Conservation (phyloP, 2,329 filamentous ascomycete species). For the Colletotrichum chlorophyti region DNA sequence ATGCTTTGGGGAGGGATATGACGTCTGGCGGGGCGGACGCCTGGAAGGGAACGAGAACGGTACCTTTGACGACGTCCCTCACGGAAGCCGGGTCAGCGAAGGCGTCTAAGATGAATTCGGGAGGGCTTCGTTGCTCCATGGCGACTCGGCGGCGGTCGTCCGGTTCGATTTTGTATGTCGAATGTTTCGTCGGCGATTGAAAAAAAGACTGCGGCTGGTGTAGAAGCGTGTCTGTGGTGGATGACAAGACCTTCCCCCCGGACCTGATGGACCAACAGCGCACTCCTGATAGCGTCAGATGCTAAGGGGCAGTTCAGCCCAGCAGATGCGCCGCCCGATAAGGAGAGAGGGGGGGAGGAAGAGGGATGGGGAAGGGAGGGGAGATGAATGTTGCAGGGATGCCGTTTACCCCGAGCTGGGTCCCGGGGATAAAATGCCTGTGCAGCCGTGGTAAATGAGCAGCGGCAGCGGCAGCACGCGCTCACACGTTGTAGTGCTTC, state of each 20-base stretch:
- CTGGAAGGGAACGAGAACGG: conserved; percentile 30
- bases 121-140: conserved; percentile 65
- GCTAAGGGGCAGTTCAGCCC: conserved; percentile 12
- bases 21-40: conserved; percentile 18
- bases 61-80: conserved; percentile 92
- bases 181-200: neutral
- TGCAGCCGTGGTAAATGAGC: neutral
- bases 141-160: neutral
- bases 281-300: conserved; percentile 1
- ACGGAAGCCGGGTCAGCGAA: conserved; percentile 91
- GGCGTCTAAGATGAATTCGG: conserved; percentile 92
- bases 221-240: neutral
- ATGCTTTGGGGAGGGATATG: conserved; percentile 15
- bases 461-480: neutral
- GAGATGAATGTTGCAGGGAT: conserved; percentile 13
- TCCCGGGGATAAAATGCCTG: neutral
- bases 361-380: neutral
- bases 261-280: neutral
- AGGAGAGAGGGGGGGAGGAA: neutral
- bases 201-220: neutral
- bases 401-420: conserved; percentile 16
- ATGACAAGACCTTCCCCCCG: neutral
- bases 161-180: neutral
- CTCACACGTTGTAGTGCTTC: neutral
- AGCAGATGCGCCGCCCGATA: conserved; percentile 10